Evolutionary conservation across 441 rosid genomes (phyloP).

Genomic region (Sinapis alba): DNA sequence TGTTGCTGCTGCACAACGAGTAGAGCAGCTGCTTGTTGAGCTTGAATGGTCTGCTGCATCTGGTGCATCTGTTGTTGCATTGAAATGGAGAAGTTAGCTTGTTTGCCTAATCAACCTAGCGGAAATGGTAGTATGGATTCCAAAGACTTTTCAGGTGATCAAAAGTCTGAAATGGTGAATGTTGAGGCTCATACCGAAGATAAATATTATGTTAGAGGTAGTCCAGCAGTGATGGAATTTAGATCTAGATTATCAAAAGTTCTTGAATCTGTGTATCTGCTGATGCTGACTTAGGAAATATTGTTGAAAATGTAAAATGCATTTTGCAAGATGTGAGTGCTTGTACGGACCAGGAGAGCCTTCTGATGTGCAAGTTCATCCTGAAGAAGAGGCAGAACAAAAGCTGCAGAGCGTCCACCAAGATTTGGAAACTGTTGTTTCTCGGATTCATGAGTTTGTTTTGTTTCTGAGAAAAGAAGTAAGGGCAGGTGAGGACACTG

Average conservation of each 20-base stretch:
- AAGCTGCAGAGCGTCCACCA: conserved; percentile 42
- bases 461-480: conserved; percentile 75
- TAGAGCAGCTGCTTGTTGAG: no score
- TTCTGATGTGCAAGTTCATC: conserved; percentile 40
- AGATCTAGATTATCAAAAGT: conserved; percentile 57
- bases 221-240: conserved; percentile 49
- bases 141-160: conserved; percentile 45
- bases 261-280: conserved; percentile 53
- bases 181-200: conserved; percentile 27
- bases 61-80: no score
- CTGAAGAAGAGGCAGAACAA: conserved; percentile 44
- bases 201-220: conserved; percentile 41
- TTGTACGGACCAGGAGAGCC: conserved; percentile 33
- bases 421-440: conserved; percentile 56
- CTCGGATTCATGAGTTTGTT: conserved; percentile 76
- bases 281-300: conserved; percentile 51
- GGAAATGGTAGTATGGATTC: conserved; percentile 41
- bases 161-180: conserved; percentile 43
- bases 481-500: conserved; percentile 49
- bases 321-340: conserved; percentile 57
- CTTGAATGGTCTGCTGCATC: no score
- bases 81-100: conserved; percentile 98
- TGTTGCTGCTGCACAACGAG: no score
- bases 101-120: conserved; percentile 51
- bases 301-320: conserved; percentile 60